Conservation (phyloP, 441 rosid genomes). For the Flueggea neowawraea region DNA sequence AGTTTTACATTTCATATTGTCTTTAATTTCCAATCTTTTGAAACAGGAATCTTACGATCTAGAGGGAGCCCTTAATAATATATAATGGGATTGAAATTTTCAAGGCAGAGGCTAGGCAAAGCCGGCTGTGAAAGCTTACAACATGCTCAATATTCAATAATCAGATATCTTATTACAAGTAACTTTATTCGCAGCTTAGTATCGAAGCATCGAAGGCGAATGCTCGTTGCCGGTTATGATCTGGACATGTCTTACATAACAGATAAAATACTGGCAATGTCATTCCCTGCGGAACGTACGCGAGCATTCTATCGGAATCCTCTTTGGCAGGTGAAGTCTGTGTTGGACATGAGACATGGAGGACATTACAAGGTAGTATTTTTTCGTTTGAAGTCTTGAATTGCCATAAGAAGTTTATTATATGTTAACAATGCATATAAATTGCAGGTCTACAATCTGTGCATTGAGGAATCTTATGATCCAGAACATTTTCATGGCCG, state of each 20-base stretch:
- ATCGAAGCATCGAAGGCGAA: constrained; percentile 74
- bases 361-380: constrained; percentile 70
- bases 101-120: constrained; percentile 40
- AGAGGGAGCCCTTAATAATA: constrained; percentile 20
- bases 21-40: no score
- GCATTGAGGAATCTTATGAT: constrained; percentile 78
- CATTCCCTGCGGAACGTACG: constrained; percentile 88
- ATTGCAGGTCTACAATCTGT: constrained; percentile 67
- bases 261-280: constrained; percentile 73
- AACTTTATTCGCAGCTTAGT: constrained; percentile 72
- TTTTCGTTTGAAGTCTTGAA: no score
- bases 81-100: constrained; percentile 51
- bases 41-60: no score
- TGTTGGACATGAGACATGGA: constrained; percentile 73
- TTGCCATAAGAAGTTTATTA: no score
- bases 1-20: no score
- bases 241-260: constrained; percentile 95
- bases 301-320: constrained; percentile 86
- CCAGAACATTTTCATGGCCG: constrained; percentile 72
- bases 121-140: constrained; percentile 18
- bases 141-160: constrained; percentile 30
- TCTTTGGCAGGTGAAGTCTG: constrained; percentile 93
- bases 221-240: constrained; percentile 80
- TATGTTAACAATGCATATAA: no score
- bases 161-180: constrained; percentile 52